Base-by-base conservation (phyloP, 164 flowering plant genomes). In the Nymphaea colorata region DNA sequence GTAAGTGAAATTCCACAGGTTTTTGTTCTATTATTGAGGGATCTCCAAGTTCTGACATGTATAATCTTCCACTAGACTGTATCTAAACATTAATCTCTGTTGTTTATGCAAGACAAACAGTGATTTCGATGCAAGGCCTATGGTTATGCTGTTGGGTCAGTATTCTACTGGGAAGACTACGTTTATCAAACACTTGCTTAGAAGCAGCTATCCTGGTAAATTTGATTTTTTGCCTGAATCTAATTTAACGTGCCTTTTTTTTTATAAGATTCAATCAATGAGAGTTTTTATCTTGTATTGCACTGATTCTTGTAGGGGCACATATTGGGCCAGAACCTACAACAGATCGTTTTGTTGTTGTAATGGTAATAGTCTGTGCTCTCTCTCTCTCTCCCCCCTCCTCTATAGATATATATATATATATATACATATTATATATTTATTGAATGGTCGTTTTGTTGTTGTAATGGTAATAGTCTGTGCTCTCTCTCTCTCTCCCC, bases 151-250 rank as follows among this genome's bases (percentile, higher is more conserved):
- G 61, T 77, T 95, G 87, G 99, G 99, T 57, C 99, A 95, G 70
- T 95, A 95, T 68, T 95, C 99, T 36, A 95, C 99, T 25, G 99
- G 99, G 53, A 95, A 95, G 80, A 95, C 99, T n/a, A 95, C 99
- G 63, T 95, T 95, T 70, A 92, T 95, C 44, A 95, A 90, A 60
- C 98, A 95, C 80, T 64, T 95, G 75, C 89, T 95, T 6, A 77
- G 73, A 79, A 66, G 80, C 72, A 76, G 80, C 73, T 95, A 95
- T 77, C 99, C 99, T 76, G 99, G 99, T 78, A 74, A 76, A 73
- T 71, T 57, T 43, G 53, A 65, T 25, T 25, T 25, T 25, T 25
- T 25, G 36, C 36, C 36, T 25, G 36, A 25, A 25, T 25, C 36
- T 25, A 25, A 0, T 25, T 25, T 25, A 25, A 25, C 36, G 2